Evolutionary conservation across 176 grass and related monocot genomes (phyloP), one percentile per base, ranked within the genome.

Genomic region (Oryza longistaminata): DNA sequence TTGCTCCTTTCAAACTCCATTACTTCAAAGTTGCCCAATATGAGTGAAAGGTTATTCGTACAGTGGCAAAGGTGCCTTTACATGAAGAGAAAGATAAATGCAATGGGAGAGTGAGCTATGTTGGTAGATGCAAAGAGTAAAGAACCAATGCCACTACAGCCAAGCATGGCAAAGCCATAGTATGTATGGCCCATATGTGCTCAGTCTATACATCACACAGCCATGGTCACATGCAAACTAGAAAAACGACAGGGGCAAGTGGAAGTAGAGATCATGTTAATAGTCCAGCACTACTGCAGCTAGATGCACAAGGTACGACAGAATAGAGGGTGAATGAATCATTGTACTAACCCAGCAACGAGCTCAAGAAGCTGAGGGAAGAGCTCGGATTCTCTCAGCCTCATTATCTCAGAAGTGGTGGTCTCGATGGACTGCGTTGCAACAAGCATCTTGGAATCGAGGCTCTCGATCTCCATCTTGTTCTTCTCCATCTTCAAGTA

Each of bases 401-500:
- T 92, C 68, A 96, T 96, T 79, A 99, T 99, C 84, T 95, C 96
- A 53, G 90, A 94, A 53, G 93, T 91, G 53, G 96, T 99, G 81
- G 93, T 96, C 76, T 99, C 96, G 71, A 99, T 96, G 70, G 96
- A 91, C 84, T 99, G 93, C 27, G 92, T 90, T 24, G 89, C 93
- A 70, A 99, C 96, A 61, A 99, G 76, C 91, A 96, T 99, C 78
- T 96, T 99, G 48, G 96, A 96, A 34, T 96, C 96, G 16, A 99
- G 73, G 65, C 93, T 96, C 88, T 99, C 96, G 60, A 99, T 96
- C 81, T 99, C 93, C 87, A 94, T 93, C 86, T 76, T 94, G 79
- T 99, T 99, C 91, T 96, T 96, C 82, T 99, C 96, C 78, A 96
- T 88, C 88, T 99, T 99, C 70, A 99, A 76, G 83, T 95, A 95